phyloP scores from a whole-genome alignment of 805 yeast genomes.

The Spathaspora passalidarum region DNA sequence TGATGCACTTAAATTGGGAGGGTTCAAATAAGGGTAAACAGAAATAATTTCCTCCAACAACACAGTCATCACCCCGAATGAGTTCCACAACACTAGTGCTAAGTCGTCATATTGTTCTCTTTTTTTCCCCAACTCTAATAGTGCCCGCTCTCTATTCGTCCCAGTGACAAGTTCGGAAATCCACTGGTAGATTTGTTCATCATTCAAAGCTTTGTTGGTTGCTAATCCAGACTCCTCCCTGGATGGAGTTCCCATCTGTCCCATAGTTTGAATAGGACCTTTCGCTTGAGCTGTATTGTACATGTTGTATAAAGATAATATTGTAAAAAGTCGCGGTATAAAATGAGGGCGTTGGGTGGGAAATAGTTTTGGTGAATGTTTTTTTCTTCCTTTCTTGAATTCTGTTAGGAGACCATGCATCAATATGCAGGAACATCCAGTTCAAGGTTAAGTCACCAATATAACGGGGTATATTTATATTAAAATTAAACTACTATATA shows the following conservation, averaged over 20 bases:
- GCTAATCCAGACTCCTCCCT: background rate
- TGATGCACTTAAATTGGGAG: constrained; percentile 81
- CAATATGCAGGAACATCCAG: background rate
- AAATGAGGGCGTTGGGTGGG: background rate
- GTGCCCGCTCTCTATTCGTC: constrained; percentile 87
- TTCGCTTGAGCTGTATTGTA: background rate
- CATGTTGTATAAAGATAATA: background rate
- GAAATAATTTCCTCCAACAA: constrained; percentile 83
- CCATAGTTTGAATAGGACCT: constrained; percentile 1
- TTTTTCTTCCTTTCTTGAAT: background rate
- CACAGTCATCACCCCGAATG: constrained; percentile 95
- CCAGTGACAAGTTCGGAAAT: constrained; percentile 87
- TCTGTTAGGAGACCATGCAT: background rate
- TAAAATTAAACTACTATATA: background rate
- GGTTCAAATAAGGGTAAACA: constrained; percentile 85
- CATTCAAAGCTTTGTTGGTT: constrained; percentile 35
- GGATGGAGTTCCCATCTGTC: background rate
- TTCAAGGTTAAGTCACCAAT: no score
- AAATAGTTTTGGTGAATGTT: background rate
- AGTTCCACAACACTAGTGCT: constrained; percentile 91
- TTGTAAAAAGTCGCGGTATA: background rate
- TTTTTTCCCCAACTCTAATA: constrained; percentile 87
- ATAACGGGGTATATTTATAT: no score
- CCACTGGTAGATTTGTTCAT: constrained; percentile 86
- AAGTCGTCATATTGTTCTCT: constrained; percentile 93